Conservation (phyloP, 169 alveolate species). For the Babesia ovata region DNA sequence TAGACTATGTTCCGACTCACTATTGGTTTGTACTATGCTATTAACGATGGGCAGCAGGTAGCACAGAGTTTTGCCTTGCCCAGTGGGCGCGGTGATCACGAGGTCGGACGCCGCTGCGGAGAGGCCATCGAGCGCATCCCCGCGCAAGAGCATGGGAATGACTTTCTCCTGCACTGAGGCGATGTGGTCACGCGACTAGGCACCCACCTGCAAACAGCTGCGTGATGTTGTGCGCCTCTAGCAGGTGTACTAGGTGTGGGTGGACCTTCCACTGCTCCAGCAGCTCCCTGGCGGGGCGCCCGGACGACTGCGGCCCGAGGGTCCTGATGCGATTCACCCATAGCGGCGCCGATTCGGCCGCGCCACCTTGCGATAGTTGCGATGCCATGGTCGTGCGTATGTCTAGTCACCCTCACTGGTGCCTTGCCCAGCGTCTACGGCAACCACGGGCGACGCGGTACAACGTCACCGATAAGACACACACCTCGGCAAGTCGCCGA, state of each 20-base stretch:
- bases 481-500: background rate
- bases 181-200: background rate
- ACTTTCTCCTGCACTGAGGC: constrained; percentile 54
- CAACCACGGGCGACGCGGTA: background rate
- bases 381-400: background rate
- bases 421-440: background rate
- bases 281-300: constrained; percentile 28
- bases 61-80: constrained; percentile 69
- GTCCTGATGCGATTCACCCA: constrained; percentile 54
- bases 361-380: background rate
- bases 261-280: constrained; percentile 58
- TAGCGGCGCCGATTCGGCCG: constrained; percentile 10
- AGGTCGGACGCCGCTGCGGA: constrained; percentile 48
- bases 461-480: background rate
- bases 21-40: constrained; percentile 32
- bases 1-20: background rate
- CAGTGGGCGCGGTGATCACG: constrained; percentile 66
- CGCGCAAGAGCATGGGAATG: constrained; percentile 40
- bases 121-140: constrained; percentile 33
- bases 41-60: constrained; percentile 59
- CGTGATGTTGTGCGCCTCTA: constrained; percentile 28
- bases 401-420: background rate
- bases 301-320: constrained; percentile 6
- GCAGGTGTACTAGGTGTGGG: constrained; percentile 25
- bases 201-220: constrained; percentile 51